Conservation (phyloP, 768 basidiomycete genomes). For the Rhodotorula kratochvilovae region DNA sequence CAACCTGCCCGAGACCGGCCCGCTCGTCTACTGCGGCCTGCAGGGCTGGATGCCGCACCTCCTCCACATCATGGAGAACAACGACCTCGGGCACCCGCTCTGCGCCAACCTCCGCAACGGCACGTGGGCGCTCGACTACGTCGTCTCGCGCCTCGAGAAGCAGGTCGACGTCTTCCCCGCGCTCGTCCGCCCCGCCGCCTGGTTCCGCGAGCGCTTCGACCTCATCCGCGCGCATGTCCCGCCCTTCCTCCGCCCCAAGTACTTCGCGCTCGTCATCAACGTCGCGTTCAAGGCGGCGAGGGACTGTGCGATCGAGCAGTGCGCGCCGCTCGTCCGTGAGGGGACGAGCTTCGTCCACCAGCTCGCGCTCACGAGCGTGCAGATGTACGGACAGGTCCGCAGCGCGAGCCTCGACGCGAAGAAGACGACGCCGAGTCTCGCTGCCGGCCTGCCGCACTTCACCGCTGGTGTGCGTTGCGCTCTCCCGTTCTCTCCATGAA, state of each 20-base stretch:
- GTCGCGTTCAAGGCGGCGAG: slow-evolving; percentile 90
- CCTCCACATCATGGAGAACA: slow-evolving; percentile 74
- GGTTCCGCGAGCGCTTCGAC: slow-evolving; percentile 86
- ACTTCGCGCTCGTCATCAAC: slow-evolving; percentile 85
- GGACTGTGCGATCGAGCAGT: slow-evolving; percentile 74
- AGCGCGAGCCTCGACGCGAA: slow-evolving; percentile 75
- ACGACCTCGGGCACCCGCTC: slow-evolving; percentile 88
- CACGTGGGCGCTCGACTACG: slow-evolving; percentile 87
- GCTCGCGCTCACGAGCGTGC: slow-evolving; percentile 63
- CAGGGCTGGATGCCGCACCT: slow-evolving; percentile 96
- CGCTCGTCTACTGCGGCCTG: slow-evolving; percentile 82
- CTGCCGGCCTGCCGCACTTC: slow-evolving; percentile 94
- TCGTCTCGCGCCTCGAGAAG: slow-evolving; percentile 64
- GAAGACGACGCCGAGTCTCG: slow-evolving; percentile 69
- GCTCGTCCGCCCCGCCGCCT: slow-evolving; percentile 65
- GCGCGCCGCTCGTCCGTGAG: slow-evolving; percentile 74
- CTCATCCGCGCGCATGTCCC: slow-evolving; percentile 68
- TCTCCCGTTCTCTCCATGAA: background rate
- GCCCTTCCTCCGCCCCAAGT: slow-evolving; percentile 88
- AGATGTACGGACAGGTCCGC: slow-evolving; percentile 82
- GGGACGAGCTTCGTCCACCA: slow-evolving; percentile 87
- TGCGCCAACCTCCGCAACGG: slow-evolving; percentile 83
- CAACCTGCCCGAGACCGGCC: slow-evolving; percentile 67
- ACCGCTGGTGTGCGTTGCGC: slow-evolving; percentile 54
- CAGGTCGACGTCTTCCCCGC: slow-evolving; percentile 60